phyloP scores from a whole-genome alignment of 257 asterid genomes.

The Fraxinus anomala region DNA sequence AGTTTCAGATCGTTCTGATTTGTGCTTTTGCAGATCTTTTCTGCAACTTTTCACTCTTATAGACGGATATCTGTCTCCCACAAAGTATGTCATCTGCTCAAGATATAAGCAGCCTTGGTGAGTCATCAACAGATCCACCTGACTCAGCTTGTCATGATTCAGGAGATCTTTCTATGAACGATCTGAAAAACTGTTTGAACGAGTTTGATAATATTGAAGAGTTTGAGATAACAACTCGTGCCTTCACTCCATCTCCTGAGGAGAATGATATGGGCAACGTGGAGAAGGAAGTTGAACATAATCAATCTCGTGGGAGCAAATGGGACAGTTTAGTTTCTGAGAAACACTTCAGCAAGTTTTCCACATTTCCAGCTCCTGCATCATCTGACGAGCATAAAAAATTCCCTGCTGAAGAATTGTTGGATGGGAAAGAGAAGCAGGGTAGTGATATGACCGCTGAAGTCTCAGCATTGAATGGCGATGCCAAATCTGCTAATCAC shows the following conservation, averaged over 20 bases:
- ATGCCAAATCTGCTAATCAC: conserved; percentile 27
- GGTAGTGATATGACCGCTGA: conserved; percentile 21
- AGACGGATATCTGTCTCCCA: conserved; percentile 38
- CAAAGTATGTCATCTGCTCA: conserved; percentile 25
- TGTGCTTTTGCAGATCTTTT: conserved; percentile 24
- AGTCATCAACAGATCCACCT: conserved; percentile 27
- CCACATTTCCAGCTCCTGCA: conserved; percentile 29
- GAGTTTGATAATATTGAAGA: conserved; percentile 33
- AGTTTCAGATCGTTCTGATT: not conserved
- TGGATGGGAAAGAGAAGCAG: conserved; percentile 19
- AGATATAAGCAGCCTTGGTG: conserved; percentile 25
- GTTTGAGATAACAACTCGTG: conserved; percentile 15
- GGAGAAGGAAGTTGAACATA: conserved; percentile 25
- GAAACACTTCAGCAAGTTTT: conserved; percentile 28
- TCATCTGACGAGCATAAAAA: conserved; percentile 12
- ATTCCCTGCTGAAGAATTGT: conserved; percentile 16
- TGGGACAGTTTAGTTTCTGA: conserved; percentile 15
- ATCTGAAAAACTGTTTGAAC: conserved; percentile 35
- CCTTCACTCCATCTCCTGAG: conserved; percentile 15
- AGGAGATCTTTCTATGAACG: conserved; percentile 30
- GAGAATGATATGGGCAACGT: conserved; percentile 14
- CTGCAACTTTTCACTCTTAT: conserved; percentile 24
- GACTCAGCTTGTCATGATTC: conserved; percentile 11
- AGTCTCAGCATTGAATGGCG: conserved; percentile 18
- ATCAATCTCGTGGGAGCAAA: conserved; percentile 17